Percentiles rank a stretch among this genome's conserved stretches.
phyloP scores from a whole-genome alignment of 2,329 filamentous ascomycete species.

The Geosmithia morbida region DNA sequence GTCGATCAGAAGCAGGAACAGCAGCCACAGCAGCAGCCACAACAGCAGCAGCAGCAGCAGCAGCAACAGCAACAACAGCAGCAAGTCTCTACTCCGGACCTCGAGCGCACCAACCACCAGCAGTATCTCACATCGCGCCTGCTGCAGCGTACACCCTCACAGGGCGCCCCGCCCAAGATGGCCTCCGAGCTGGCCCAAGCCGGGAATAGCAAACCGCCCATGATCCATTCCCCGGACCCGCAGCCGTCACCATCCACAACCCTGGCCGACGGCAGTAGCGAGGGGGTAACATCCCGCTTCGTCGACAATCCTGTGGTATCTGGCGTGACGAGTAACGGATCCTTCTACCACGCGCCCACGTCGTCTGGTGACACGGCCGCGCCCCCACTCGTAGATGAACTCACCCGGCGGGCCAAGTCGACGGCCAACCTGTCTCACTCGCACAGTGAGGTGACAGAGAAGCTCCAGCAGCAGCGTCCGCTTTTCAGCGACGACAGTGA shows the following conservation, averaged over 20 bases:
- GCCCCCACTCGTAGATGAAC: slow-evolving; percentile 16
- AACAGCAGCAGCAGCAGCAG: slow-evolving; percentile 2
- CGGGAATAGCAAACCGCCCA: slow-evolving; percentile 11
- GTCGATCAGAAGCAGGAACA: slow-evolving; percentile 7
- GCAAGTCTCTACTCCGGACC: slow-evolving; percentile 16
- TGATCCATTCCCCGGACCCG: slow-evolving; percentile 16
- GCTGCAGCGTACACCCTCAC: slow-evolving; percentile 48
- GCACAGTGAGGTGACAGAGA: slow-evolving; percentile 5
- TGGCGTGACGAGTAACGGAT: slow-evolving; percentile 33
- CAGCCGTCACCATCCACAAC: slow-evolving; percentile 6
- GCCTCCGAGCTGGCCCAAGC: slow-evolving; percentile 35
- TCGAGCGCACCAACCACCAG: slow-evolving; percentile 36
- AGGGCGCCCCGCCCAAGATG: slow-evolving; percentile 50
- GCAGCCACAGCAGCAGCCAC: slow-evolving; percentile 1
- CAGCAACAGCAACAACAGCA: not conserved
- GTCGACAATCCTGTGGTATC: slow-evolving; percentile 33
- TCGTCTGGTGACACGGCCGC: slow-evolving; percentile 6
- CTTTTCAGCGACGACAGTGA: slow-evolving; percentile 13
- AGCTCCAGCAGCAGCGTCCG: no score
- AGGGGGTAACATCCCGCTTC: slow-evolving; percentile 44
- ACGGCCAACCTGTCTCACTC: slow-evolving; percentile 18
- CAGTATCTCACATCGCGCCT: slow-evolving; percentile 54
- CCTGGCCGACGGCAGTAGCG: slow-evolving; percentile 16
- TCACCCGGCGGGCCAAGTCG: slow-evolving; percentile 25
- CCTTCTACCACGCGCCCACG: slow-evolving; percentile 28